phyloP scores from a whole-genome alignment of 345 rosid genomes.

The Citropsis articulata region DNA sequence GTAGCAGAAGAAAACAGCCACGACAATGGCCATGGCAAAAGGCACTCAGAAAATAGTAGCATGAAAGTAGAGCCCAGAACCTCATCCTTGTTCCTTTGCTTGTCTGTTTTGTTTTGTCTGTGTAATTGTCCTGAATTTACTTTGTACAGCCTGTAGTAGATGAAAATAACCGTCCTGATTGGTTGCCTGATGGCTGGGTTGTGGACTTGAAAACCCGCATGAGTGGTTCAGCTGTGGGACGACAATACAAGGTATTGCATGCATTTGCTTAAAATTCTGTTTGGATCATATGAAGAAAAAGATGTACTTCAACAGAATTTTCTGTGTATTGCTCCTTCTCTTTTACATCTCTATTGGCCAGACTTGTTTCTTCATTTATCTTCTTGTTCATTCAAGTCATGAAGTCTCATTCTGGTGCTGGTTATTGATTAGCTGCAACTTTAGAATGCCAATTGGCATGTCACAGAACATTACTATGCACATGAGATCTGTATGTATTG shows the following conservation, averaged over 20 bases:
- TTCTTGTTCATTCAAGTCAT: neutral
- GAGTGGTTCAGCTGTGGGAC: conserved; percentile 25
- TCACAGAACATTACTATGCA: neutral
- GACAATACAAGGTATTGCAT: conserved; percentile 34
- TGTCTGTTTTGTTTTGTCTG: neutral
- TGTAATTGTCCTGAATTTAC: conserved; percentile 5
- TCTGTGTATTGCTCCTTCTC: neutral
- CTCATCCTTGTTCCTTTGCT: neutral
- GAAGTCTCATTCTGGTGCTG: neutral
- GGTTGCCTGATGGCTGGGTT: conserved; percentile 45
- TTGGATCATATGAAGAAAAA: neutral
- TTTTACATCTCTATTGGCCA: neutral
- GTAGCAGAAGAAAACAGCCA: neutral
- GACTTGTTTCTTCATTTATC: neutral
- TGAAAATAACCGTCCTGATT: conserved; percentile 25
- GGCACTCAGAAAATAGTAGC: conserved; percentile 7
- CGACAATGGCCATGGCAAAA: neutral
- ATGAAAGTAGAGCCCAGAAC: conserved; percentile 22
- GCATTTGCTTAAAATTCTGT: neutral
- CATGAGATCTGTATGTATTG: conserved; percentile 2
- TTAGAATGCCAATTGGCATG: neutral
- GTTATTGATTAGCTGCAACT: neutral
- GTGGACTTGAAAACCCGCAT: conserved; percentile 23
- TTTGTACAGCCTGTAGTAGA: conserved; percentile 16
- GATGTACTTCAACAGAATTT: neutral